phyloP scores from a whole-genome alignment of 768 basidiomycete genomes.

The Thelephora ganbajun region DNA sequence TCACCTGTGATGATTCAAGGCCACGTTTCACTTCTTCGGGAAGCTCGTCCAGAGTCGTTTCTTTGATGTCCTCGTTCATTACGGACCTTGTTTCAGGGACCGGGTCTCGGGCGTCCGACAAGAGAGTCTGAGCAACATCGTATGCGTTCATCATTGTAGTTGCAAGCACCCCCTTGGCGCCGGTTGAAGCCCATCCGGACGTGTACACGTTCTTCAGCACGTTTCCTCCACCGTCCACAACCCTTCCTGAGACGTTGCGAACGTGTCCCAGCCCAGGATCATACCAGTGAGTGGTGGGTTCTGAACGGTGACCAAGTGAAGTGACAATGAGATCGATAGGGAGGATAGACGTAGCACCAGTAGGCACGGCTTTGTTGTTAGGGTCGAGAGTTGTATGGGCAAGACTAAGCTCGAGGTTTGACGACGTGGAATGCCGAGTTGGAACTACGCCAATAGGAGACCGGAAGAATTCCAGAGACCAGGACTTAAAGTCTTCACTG shows the following conservation, averaged over 20 bases:
- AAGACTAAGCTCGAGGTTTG: slow-evolving; percentile 31
- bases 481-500: slow-evolving; percentile 32
- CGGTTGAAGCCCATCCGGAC: slow-evolving; percentile 86
- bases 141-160: slow-evolving; percentile 91
- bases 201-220: slow-evolving; percentile 61
- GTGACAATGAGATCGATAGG: slow-evolving; percentile 73
- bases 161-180: slow-evolving; percentile 85
- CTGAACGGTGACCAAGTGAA: slow-evolving; percentile 74
- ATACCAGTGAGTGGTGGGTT: slow-evolving; percentile 44
- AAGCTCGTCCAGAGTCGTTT: slow-evolving; percentile 21
- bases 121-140: slow-evolving; percentile 54
- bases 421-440: slow-evolving; percentile 9
- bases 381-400: slow-evolving; percentile 49
- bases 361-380: slow-evolving; percentile 35
- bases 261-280: slow-evolving; percentile 43
- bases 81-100: slow-evolving; percentile 1
- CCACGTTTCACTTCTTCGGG: slow-evolving; percentile 35
- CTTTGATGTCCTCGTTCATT: not conserved
- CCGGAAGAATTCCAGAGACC: slow-evolving; percentile 75
- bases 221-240: slow-evolving; percentile 24
- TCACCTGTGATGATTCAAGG: slow-evolving; percentile 28
- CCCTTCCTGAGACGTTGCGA: slow-evolving; percentile 35
- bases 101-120: slow-evolving; percentile 36
- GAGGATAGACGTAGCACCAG: slow-evolving; percentile 35
- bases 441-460: slow-evolving; percentile 40